Base-by-base conservation (phyloP, 352 stramenopile genomes). In the Globisporangium emineosum region DNA sequence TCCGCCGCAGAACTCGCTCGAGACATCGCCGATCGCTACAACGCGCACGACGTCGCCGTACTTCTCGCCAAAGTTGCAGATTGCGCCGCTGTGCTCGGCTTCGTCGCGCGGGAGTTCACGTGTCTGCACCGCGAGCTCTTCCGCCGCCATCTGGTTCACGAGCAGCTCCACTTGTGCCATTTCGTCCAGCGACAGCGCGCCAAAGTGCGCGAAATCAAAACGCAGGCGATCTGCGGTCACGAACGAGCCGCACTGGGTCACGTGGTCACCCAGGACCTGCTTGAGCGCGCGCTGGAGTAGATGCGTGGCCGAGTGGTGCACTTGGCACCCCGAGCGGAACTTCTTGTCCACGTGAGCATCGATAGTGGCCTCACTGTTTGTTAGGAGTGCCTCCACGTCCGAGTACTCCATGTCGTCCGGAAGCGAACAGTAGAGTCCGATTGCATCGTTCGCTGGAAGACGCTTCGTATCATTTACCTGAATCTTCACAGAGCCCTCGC, bases 171-270 rank as follows among this genome's bases (percentile, higher is more conserved):
- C 81, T 12, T 45, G 72, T n/a, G 60, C 66, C 51, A 94, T 68
- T 58, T 93, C 74, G 0, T 92, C 83, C 17, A 67, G 32, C 9
- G 83, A 82, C 30, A 94, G 59, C 0, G 72, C 76, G 10, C 84
- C 81, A 77, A 94, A 93, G 64, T 92, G 84, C 51, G 81, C 73
- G 64, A 96, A 94, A 66, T 96, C 86, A 60, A 94, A 96, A 25
- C 83, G 82, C 54, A 96, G 70, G 0, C 79, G 78, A 45, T 90
- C 75, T 10, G 60, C 62, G 27, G 72, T 70, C n/a, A 94, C 84
- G 19, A 80, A 78, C 6, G 82, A 93, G 1, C 87, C 87, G 45
- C 71, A 73, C 66, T 96, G 87, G 3, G 82, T 83, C 47, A 94
- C 79, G 62, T 93, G 80, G 40, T 86, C 75, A 35, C 84, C 83